Conservation (phyloP, 345 rosid species). For the Pugionium cornutum region DNA sequence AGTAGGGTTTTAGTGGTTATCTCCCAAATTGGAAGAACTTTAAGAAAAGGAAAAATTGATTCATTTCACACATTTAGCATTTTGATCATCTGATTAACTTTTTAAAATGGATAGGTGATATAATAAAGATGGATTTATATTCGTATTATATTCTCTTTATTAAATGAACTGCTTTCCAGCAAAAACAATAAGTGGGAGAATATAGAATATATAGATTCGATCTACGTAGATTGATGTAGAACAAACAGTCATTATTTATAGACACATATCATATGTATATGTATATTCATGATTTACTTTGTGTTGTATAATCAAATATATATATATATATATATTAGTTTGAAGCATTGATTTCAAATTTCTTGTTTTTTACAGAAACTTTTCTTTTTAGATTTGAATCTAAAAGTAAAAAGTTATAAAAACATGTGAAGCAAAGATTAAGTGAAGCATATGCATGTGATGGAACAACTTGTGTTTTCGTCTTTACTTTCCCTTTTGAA, state of each 20-base stretch:
- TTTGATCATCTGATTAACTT: background rate
- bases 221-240: constrained; percentile 25
- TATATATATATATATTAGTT: no score
- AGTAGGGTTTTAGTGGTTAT: constrained; percentile 30
- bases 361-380: no score
- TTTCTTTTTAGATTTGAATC: background rate
- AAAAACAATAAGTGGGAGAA: constrained; percentile 40
- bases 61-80: background rate
- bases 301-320: no score
- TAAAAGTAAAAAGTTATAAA: constrained; percentile 14
- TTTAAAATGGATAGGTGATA: constrained; percentile 17
- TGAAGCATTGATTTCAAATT: background rate
- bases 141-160: constrained; percentile 21
- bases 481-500: constrained; percentile 30
- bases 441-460: constrained; percentile 31
- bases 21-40: constrained; percentile 14
- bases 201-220: constrained; percentile 22
- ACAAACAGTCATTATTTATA: background rate
- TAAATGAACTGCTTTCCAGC: constrained; percentile 53
- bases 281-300: no score
- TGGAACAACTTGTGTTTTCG: constrained; percentile 23
- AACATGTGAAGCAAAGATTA: constrained; percentile 10
- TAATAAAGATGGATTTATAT: constrained; percentile 28
- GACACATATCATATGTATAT: no score
- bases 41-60: background rate